Base-by-base conservation (phyloP, 768 basidiomycete species). In the Russula foetens region DNA sequence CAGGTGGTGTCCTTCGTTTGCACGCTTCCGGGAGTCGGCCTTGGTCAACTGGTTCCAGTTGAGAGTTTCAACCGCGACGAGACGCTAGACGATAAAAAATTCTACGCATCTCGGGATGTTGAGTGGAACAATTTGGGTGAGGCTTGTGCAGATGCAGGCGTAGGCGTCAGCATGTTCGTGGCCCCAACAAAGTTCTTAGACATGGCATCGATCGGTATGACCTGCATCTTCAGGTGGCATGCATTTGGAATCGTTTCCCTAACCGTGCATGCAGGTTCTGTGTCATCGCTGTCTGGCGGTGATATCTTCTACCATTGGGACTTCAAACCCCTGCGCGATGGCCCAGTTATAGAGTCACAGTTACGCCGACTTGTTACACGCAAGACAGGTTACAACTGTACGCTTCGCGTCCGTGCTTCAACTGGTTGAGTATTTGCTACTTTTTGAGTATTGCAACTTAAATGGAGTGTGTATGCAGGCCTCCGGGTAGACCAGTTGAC, bases 271-370 rank as follows among this genome's bases (percentile, higher is more conserved):
- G 17, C 61, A 86, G 89, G 88, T 45, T 72, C 78, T 4, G 78
- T 94, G 7, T 70, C 88, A 0, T 84, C 84, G 0, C 70, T 84
- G 12, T 92, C 92, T 7, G 97, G 97, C 15, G 97, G 97, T 21
- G 92, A 94, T 59, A 67, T 96, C 1, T 95, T 88, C 73, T 96
- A 87, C 75, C 89, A 95, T 68, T 97, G 96, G 9, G 81, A 90
- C n/a, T 99, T 92, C 70, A 80, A 86, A 54, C 79, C 82, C 3
- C 70, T 72, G 7, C 80, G 88, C 51, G 93, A 97, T 69, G 78
- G 78, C 8, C 67, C 75, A 8, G 75, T 83, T 6, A 67, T 99
- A 14, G 73, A 79, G n/a, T 86, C 86, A n/a, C 90, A 98, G 67
- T 69, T 98, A 23, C 77, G 77, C 56, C 79, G 90, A 21, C 69